Percentiles rank a stretch among this genome's conserved stretches.
These are phyloP conservation scores for Citrullus amarus DNA, from an alignment of 306 rosid genomes.

Conservation along the genomic window DNA sequence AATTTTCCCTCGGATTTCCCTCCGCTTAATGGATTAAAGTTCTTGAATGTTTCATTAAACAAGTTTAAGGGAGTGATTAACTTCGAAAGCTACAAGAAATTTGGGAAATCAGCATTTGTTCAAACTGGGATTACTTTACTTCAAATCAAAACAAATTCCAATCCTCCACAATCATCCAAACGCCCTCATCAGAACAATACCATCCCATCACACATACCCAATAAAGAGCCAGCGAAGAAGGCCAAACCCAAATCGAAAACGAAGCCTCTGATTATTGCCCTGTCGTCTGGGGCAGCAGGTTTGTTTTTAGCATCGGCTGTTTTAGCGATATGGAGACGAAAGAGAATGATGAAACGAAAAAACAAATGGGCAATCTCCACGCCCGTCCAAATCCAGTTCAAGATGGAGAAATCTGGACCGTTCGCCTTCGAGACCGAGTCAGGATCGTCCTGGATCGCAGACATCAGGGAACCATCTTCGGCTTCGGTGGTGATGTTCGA, in stretches of 20 bases:
- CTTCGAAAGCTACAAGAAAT: constrained; percentile 19
- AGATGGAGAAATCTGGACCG: constrained; percentile 81
- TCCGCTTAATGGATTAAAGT: constrained; percentile 25
- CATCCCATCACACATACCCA: constrained; percentile 8
- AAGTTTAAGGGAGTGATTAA: constrained; percentile 26
- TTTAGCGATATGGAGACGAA: constrained; percentile 26
- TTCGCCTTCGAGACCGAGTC: constrained; percentile 84
- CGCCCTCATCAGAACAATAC: constrained; percentile 8
- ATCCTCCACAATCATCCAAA: constrained; percentile 16
- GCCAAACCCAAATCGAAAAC: constrained; percentile 21
- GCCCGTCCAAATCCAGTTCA: constrained; percentile 37
- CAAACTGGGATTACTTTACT: constrained; percentile 33
- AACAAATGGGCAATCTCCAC: constrained; percentile 91
- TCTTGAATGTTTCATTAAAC: constrained; percentile 61
- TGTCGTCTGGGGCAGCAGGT: constrained; percentile 22
- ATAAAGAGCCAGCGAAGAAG: not conserved
- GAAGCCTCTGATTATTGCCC: constrained; percentile 10
- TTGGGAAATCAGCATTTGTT: constrained; percentile 49
- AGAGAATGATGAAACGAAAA: constrained; percentile 17
- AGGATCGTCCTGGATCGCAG: constrained; percentile 85
- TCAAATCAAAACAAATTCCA: not conserved
- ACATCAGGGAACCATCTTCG: constrained; percentile 66
- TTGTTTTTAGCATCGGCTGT: constrained; percentile 15
- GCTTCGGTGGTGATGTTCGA: constrained; percentile 87
- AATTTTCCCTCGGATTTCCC: constrained; percentile 78